Evolutionary conservation across 2,329 filamentous ascomycete genomes (phyloP).

Genomic region (Neopestalotiopsis clavispora): DNA sequence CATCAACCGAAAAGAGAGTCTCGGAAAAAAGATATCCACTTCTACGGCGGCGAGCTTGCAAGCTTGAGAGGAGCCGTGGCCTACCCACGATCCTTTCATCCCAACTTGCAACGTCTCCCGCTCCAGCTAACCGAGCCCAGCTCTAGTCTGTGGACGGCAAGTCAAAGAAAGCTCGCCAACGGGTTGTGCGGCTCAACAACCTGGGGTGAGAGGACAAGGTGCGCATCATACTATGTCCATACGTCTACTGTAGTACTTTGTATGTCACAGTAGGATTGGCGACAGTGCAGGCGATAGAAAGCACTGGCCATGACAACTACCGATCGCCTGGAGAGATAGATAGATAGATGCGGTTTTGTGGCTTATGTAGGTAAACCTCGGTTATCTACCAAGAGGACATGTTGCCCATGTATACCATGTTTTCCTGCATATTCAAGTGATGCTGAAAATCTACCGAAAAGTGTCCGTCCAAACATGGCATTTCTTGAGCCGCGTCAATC

Average conservation of each 20-base stretch:
- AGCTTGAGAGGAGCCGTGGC: background rate
- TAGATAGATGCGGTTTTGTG: background rate
- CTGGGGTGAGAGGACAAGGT: background rate
- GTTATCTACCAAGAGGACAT: background rate
- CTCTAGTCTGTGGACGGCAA: background rate
- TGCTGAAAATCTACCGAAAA: background rate
- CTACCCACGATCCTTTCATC: conserved; percentile 11
- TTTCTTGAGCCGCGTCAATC: background rate
- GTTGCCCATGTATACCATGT: background rate
- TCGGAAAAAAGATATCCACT: background rate
- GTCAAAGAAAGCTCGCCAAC: background rate
- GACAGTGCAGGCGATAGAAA: background rate
- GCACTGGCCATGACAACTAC: background rate
- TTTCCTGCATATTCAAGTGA: background rate
- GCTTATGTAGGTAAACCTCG: background rate
- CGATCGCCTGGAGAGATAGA: background rate
- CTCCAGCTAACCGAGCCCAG: background rate
- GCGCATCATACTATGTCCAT: background rate
- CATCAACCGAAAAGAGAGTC: background rate
- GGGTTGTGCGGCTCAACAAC: conserved; percentile 1
- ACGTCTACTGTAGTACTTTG: background rate
- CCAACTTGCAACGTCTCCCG: conserved; percentile 10
- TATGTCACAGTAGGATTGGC: background rate
- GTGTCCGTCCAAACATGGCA: background rate
- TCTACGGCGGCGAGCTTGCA: background rate